Base-by-base conservation (phyloP, 1,139 yeast species). In the Kodamaea sp. region DNA sequence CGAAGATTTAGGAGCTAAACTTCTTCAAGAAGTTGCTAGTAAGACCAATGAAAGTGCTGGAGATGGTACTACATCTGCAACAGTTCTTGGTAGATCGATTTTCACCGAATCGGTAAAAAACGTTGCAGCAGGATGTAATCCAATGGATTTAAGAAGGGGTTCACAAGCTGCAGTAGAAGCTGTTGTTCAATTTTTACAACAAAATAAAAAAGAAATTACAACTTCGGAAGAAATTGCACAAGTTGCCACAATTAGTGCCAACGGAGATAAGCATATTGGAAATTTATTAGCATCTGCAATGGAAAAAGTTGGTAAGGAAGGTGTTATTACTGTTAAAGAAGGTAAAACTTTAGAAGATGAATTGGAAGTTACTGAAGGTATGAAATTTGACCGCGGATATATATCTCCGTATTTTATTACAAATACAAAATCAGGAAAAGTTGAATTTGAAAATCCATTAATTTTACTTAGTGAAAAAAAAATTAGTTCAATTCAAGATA, bases 271-370 rank as follows among this genome's bases (percentile, higher is more conserved):
- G 37, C 97, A 92, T 75, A 90, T 92, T 57, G 98, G 98, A 65
- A 77, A 83, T 65, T 74, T 92, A 56, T 78, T 92, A 62, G 97
- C 98, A 44, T 81, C 85, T 44, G 98, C 98, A 56, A 92, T 92
- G 98, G 98, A 90, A 73, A 92, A 92, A 71, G 98, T 92, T 47
- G 98, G 98, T 60, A 94, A 92, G 72, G 98, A 92, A 70, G 98
- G 98, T 78, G 98, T 92, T 48, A 92, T 92, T 64, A 92, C 98
- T 55, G 96, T 92, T 60, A 86, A 63, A 75, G 97, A 90, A 70
- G 97, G 97, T 60, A 89, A 88, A 77, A 90, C 97, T 53, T 77
- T 90, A 62, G 96, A 88, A 68, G 97, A 90, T 63, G 96, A 90
- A 69, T 81, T 90, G 59, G 97, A 90, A 70, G 96, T 90, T 52